phyloP scores from a whole-genome alignment of 768 basidiomycete species.

The Guyanaporus albipodus region DNA sequence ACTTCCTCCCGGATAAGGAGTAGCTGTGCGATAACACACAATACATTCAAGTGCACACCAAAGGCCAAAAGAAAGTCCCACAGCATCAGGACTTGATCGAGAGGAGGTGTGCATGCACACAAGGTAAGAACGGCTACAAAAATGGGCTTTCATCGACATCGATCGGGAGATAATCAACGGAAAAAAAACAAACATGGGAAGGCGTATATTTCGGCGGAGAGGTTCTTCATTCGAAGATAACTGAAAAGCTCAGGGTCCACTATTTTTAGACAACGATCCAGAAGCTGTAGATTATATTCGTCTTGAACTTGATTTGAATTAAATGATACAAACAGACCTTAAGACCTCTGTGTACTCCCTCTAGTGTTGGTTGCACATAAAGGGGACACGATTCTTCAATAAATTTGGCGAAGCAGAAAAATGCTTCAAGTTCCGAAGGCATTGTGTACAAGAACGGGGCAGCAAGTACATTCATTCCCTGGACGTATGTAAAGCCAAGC shows the following conservation, averaged over 20 bases:
- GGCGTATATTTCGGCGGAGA: conserved; percentile 94
- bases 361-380: conserved; percentile 95
- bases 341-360: conserved; percentile 92
- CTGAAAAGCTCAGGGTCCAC: conserved; percentile 84
- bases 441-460: conserved; percentile 97
- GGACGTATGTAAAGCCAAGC: conserved; percentile 91
- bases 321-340: conserved; percentile 53
- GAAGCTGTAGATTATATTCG: conserved; percentile 49
- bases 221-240: conserved; percentile 82
- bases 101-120: conserved; percentile 94
- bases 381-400: conserved; percentile 92
- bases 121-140: conserved; percentile 81
- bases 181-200: conserved; percentile 75
- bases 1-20: conserved; percentile 87
- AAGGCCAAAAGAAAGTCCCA: conserved; percentile 99
- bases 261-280: conserved; percentile 88
- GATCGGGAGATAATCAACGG: not conserved
- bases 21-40: conserved; percentile 96
- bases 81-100: conserved; percentile 89
- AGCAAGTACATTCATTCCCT: conserved; percentile 98
- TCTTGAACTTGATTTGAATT: not conserved
- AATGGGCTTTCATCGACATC: conserved; percentile 1
- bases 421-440: conserved; percentile 98
- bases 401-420: conserved; percentile 94
- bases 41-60: conserved; percentile 92